These are phyloP conservation scores for Chaetomium strumarium DNA, from an alignment of 2,329 filamentous ascomycete species.

Conservation along the genomic window DNA sequence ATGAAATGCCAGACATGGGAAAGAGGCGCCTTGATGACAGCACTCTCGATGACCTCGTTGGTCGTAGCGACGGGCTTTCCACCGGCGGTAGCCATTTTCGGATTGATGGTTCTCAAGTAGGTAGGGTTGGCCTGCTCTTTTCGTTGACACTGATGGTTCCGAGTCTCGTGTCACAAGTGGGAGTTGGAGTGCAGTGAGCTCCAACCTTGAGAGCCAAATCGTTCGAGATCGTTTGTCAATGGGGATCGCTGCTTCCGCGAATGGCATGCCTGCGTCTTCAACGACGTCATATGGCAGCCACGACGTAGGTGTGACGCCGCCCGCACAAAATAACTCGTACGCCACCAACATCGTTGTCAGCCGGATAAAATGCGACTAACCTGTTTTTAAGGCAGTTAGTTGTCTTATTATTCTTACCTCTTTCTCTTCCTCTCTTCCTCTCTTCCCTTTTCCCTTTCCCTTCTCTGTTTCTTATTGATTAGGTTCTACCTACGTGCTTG, in stretches of 20 bases:
- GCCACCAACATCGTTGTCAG: too few relatives aligned
- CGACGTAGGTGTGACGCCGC: neutral
- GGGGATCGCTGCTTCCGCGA: neutral
- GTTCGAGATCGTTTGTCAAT: neutral
- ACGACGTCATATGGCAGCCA: slow-evolving; percentile 6
- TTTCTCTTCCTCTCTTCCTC: too few relatives aligned
- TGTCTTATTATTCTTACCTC: too few relatives aligned
- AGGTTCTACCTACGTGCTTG: too few relatives aligned
- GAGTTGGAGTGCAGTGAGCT: too few relatives aligned
- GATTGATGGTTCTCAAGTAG: neutral
- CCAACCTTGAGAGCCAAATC: too few relatives aligned
- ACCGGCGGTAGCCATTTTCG: slow-evolving; percentile 13
- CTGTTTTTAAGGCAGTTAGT: too few relatives aligned
- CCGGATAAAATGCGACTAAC: too few relatives aligned
- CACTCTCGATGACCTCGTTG: slow-evolving; percentile 27
- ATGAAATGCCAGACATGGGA: slow-evolving; percentile 66
- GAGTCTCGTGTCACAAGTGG: too few relatives aligned
- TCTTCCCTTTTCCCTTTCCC: too few relatives aligned
- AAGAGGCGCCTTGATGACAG: slow-evolving; percentile 61
- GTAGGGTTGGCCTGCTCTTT: neutral
- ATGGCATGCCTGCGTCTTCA: neutral
- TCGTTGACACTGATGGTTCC: neutral
- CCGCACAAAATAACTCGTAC: too few relatives aligned
- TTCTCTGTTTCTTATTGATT: too few relatives aligned
- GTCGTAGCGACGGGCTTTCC: slow-evolving; percentile 22